Conservation (phyloP, 345 rosid species). For the Populus ilicifolia region DNA sequence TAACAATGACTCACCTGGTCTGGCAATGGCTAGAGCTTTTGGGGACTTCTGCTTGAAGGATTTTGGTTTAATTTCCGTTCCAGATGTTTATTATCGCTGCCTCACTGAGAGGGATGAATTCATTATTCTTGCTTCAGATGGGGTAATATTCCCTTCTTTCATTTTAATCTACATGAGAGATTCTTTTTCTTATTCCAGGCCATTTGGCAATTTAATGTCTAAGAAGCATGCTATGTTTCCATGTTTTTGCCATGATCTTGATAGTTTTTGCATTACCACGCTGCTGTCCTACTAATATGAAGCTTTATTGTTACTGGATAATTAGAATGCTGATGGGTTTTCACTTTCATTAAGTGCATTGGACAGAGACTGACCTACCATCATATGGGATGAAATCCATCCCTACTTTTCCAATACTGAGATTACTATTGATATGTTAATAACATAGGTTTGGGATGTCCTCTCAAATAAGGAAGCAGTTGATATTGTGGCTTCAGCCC, state of each 20-base stretch:
- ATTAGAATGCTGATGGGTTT: neutral
- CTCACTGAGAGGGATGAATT: slow-evolving; percentile 71
- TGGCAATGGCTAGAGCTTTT: slow-evolving; percentile 99
- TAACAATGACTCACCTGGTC: slow-evolving; percentile 87
- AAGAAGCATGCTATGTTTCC: neutral
- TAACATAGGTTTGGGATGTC: slow-evolving; percentile 84
- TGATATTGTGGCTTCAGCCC: slow-evolving; percentile 82
- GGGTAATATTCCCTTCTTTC: slow-evolving; percentile 47
- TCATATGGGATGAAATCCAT: neutral
- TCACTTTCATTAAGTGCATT: neutral
- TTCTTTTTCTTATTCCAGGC: too few relatives aligned
- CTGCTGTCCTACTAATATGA: neutral
- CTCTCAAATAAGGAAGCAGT: slow-evolving; percentile 90
- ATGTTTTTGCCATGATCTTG: neutral
- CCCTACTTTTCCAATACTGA: neutral
- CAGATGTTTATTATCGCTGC: slow-evolving; percentile 69
- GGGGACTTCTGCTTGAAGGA: slow-evolving; percentile 99
- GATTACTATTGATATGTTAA: neutral
- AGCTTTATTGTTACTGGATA: neutral
- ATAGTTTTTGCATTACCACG: neutral
- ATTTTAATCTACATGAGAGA: neutral
- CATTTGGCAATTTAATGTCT: too few relatives aligned
- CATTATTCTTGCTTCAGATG: slow-evolving; percentile 86
- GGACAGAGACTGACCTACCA: neutral
- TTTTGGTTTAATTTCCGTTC: slow-evolving; percentile 85